Evolutionary conservation across 768 basidiomycete genomes (phyloP), one percentile per base, ranked within the genome.

Genomic region (Tricholoma hemisulphureum): DNA sequence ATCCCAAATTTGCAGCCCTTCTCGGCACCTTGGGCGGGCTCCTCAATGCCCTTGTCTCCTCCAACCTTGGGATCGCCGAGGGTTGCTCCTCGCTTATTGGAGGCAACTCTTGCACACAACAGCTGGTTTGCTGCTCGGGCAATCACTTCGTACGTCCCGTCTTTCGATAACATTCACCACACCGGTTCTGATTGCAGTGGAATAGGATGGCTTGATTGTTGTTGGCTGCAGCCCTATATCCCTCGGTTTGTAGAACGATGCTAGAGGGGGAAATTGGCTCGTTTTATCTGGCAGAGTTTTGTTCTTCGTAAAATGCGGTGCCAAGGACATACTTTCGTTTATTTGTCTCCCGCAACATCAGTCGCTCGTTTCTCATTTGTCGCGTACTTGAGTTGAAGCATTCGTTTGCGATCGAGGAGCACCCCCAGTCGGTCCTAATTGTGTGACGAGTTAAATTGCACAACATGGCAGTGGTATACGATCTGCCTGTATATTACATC

Each of bases 51-150:
- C 13, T 53, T 8, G 16, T 24, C 24, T 13, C 21, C 16, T 11
- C 24, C n/a, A 34, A 46, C 8, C 56, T 18, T 26, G 26, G 55
- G 31, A 10, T 69, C 48, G 68, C 67, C 5, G 0, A 62, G 1
- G 1, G 26, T 1, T 75, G 74, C 60, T 59, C 1, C 53, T 59
- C 63, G 3, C n/a, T 58, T 34, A 56, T 54, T 3, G 43, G 43
- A 45, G 59, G 60, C n/a, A 63, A 52, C 26, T 53, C 14, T 31
- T 73, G 73, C 63, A 34, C 2, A 21, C 56, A 67, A 39, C 65
- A 71, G 50, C 59, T 70, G n/a, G 66, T 67, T 39, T 76, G 74
- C 65, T 76, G 73, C 70, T 62, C 41, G 14, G 58, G 48, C 21
- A 67, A 67, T 52, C 46, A 3, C 32, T 66, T 62, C 49, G 73